Evolutionary conservation across 2,329 filamentous ascomycete species (phyloP).

Genomic region (Neofusicoccum sp.): DNA sequence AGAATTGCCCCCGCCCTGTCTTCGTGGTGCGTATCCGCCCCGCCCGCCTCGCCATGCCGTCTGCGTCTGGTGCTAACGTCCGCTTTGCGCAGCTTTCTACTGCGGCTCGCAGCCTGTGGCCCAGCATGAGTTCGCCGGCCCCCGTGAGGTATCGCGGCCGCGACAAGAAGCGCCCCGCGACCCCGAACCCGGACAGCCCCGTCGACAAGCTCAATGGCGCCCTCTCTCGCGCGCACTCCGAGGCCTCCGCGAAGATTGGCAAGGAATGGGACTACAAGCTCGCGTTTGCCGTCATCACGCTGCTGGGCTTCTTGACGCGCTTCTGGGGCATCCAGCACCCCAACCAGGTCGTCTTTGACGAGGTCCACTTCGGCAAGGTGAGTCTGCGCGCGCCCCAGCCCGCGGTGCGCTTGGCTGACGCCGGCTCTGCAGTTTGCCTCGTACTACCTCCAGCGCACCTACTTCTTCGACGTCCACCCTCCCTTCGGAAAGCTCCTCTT

Average conservation of each 20-base stretch:
- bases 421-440: conserved; percentile 52
- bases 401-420: conserved; percentile 9
- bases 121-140: conserved; percentile 20
- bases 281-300: conserved; percentile 74
- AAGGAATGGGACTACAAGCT: conserved; percentile 86
- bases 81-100: conserved; percentile 33
- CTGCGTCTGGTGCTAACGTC: conserved; percentile 9
- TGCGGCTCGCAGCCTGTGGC: conserved; percentile 31
- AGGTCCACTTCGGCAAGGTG: conserved; percentile 99
- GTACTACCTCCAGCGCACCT: conserved; percentile 91
- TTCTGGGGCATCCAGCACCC: conserved; percentile 97
- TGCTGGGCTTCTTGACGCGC: conserved; percentile 83
- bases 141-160: conserved; percentile 39
- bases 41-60: conserved; percentile 10
- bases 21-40: conserved; percentile 5
- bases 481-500: conserved; percentile 98
- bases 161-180: conserved; percentile 42
- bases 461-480: conserved; percentile 99
- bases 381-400: conserved; percentile 28
- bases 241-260: conserved; percentile 40
- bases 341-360: conserved; percentile 96
- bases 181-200: conserved; percentile 35
- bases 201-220: conserved; percentile 31
- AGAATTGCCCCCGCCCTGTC: conserved; percentile 12
- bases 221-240: conserved; percentile 36